Evolutionary conservation across 148 eudicot species (phyloP).

Genomic region (Fagopyrum homotropicum): DNA sequence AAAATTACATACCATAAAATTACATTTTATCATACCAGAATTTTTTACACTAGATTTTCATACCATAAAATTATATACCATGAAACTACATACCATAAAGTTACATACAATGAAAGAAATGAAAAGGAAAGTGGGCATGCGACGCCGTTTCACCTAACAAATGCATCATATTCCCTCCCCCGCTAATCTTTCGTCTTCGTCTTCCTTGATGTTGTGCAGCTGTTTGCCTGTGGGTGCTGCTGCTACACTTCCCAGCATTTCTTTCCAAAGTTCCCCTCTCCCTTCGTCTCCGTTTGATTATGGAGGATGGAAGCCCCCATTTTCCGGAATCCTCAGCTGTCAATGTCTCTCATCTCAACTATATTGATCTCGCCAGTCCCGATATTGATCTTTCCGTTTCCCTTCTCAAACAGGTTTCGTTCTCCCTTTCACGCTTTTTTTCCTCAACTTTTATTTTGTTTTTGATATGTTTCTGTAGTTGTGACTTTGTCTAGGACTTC

Average conservation of each 20-base stretch:
- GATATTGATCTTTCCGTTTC: constrained; percentile 52
- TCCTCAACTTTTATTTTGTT: background rate
- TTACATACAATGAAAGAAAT: no score
- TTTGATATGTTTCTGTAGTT: background rate
- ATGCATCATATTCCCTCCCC: background rate
- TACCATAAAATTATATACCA: no score
- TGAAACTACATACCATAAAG: no score
- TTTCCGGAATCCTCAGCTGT: background rate
- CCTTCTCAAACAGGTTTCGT: constrained; percentile 60
- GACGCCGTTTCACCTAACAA: no score
- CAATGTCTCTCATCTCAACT: constrained; percentile 39
- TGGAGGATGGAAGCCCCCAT: background rate
- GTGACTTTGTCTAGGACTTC: background rate
- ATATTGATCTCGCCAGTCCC: constrained; percentile 70
- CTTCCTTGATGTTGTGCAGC: background rate
- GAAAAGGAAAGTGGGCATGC: no score
- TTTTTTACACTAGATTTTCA: no score
- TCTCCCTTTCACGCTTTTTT: constrained; percentile 15
- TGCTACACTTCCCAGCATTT: background rate
- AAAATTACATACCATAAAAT: no score
- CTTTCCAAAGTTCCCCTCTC: background rate
- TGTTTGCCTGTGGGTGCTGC: constrained; percentile 1
- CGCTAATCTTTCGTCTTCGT: background rate
- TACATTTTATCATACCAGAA: no score
- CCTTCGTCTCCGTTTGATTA: background rate